phyloP scores from a whole-genome alignment of 208 protist species.

The Acanthamoeba triangularis region DNA sequence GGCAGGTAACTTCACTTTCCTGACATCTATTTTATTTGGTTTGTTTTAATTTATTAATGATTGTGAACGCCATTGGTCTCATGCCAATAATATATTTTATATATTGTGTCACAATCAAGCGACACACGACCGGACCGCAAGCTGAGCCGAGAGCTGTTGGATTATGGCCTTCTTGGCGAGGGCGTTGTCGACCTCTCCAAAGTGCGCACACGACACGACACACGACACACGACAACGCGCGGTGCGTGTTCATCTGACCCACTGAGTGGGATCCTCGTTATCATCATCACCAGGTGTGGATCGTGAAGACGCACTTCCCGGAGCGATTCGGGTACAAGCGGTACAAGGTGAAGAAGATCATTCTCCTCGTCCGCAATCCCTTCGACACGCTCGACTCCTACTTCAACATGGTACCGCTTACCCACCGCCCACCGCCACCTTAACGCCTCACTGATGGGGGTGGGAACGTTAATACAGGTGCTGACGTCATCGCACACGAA shows the following conservation, averaged over 20 bases:
- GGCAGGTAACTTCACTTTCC: background rate
- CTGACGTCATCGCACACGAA: slow-evolving; percentile 60
- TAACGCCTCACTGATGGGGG: background rate
- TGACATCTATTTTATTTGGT: background rate
- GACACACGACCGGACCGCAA: slow-evolving; percentile 45
- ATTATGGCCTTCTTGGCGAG: slow-evolving; percentile 45
- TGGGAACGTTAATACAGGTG: background rate
- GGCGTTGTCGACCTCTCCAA: slow-evolving; percentile 50
- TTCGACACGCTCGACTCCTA: slow-evolving; percentile 70
- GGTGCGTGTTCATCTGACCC: no score
- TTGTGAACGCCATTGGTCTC: no score
- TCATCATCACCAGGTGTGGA: background rate
- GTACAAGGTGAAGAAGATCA: slow-evolving; percentile 68
- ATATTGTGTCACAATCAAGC: background rate
- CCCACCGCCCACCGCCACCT: background rate
- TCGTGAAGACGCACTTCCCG: slow-evolving; percentile 70
- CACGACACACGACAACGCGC: background rate
- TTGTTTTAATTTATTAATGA: background rate
- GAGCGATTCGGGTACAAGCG: slow-evolving; percentile 53
- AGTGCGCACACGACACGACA: background rate
- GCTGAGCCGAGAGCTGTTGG: slow-evolving; percentile 61
- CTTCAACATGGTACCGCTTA: slow-evolving; percentile 53
- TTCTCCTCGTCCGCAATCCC: slow-evolving; percentile 64
- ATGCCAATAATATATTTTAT: background rate
- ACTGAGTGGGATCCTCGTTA: no score